These are phyloP conservation scores for Coffea humblotiana DNA, from an alignment of 305 asterid genomes.

Conservation along the genomic window DNA sequence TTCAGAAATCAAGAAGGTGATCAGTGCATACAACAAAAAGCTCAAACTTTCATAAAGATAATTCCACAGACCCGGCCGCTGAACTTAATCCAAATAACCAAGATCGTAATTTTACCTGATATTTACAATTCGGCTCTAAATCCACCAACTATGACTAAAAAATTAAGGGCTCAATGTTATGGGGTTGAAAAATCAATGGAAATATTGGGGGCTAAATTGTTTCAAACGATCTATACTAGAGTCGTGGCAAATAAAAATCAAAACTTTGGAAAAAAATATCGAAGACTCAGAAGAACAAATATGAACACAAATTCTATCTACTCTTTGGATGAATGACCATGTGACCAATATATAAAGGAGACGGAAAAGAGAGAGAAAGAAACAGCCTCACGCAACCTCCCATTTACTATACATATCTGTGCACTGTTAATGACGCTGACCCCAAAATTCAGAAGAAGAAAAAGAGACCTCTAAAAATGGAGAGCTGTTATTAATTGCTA, in stretches of 20 bases:
- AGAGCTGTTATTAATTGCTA: background rate
- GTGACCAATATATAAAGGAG: slow-evolving; percentile 7
- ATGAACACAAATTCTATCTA: slow-evolving; percentile 1
- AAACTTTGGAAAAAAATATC: background rate
- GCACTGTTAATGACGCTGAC: background rate
- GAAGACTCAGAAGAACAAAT: slow-evolving; percentile 1
- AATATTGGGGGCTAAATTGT: background rate
- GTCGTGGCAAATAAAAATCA: background rate
- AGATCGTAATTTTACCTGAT: slow-evolving; percentile 28
- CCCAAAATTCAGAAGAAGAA: background rate
- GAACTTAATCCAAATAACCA: slow-evolving; percentile 1
- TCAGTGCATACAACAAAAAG: background rate
- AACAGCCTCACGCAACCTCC: slow-evolving; percentile 18
- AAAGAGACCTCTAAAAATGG: background rate
- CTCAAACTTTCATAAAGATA: background rate
- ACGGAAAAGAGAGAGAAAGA: slow-evolving; percentile 6
- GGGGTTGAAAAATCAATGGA: background rate
- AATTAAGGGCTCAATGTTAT: background rate
- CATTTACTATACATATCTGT: background rate
- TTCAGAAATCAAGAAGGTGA: background rate
- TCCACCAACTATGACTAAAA: slow-evolving; percentile 1
- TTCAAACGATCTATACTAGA: background rate
- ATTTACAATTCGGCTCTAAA: slow-evolving; percentile 6
- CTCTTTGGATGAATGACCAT: background rate
- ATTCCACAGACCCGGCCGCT: background rate